These are phyloP conservation scores for Pythium angustatum DNA, from an alignment of 352 stramenopile genomes.

Conservation along the genomic window DNA sequence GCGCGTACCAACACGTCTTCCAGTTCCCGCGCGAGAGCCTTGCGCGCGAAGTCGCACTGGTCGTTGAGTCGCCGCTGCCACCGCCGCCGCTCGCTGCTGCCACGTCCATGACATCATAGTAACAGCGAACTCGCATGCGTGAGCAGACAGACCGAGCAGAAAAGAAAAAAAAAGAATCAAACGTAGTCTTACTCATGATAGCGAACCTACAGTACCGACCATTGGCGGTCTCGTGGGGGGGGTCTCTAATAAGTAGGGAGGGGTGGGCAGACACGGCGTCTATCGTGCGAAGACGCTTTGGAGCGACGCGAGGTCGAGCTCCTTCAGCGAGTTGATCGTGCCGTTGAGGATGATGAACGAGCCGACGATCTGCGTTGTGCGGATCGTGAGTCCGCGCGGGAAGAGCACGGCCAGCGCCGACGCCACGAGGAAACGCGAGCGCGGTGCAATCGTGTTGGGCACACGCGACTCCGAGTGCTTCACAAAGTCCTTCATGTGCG, in stretches of 20 bases:
- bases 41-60: conserved; percentile 33
- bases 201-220: too few species aligned
- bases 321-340: conserved; percentile 90
- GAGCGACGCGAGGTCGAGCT: conserved; percentile 63
- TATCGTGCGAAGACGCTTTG: conserved; percentile 41
- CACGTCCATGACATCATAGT: neutral
- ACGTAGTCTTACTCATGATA: too few species aligned
- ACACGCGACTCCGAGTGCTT: conserved; percentile 81
- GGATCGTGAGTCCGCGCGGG: conserved; percentile 87
- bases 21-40: conserved; percentile 31
- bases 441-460: conserved; percentile 69
- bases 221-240: too few species aligned
- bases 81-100: conserved; percentile 34
- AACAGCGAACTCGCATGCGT: neutral
- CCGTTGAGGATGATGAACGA: conserved; percentile 95
- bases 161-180: neutral
- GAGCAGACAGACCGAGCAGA: neutral
- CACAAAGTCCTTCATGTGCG: conserved; percentile 87
- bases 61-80: conserved; percentile 53
- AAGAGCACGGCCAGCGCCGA: conserved; percentile 83
- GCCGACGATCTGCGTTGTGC: conserved; percentile 90
- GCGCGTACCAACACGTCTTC: conserved; percentile 66
- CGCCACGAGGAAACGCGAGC: conserved; percentile 64
- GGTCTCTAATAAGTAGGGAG: conserved; percentile 1
- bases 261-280: neutral